Evolutionary conservation across 2,329 filamentous ascomycete species (phyloP).

Genomic region (Pseudogymnoascus sp.): DNA sequence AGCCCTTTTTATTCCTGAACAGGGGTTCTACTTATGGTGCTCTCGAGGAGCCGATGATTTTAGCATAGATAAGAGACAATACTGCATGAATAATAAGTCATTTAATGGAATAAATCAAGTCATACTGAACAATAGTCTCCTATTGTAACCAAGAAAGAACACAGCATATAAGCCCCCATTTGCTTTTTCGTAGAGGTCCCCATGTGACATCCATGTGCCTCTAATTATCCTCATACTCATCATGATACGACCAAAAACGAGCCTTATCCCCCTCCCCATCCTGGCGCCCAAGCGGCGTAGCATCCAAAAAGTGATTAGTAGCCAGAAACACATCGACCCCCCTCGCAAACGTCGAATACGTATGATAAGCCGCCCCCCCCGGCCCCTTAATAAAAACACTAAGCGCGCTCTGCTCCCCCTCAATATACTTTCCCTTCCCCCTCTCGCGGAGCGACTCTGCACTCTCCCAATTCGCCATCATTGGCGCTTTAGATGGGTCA

Average conservation of each 20-base stretch:
- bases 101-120: neutral
- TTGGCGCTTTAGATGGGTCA: conserved; percentile 23
- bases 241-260: conserved; percentile 14
- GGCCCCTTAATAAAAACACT: conserved; percentile 30
- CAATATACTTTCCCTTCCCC: conserved; percentile 19
- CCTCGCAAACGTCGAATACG: conserved; percentile 29
- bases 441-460: neutral
- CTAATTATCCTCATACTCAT: conserved; percentile 13
- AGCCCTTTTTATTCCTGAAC: too few relatives aligned
- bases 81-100: too few relatives aligned
- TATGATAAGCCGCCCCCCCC: conserved; percentile 29
- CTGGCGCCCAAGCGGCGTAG: conserved; percentile 30
- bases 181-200: neutral
- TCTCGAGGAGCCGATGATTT: neutral
- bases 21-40: neutral
- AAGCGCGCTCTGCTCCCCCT: conserved; percentile 30
- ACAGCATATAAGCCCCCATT: neutral
- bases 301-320: conserved; percentile 27
- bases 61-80: neutral
- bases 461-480: conserved; percentile 22
- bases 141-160: neutral
- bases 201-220: neutral
- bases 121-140: neutral
- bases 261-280: conserved; percentile 12
- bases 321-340: conserved; percentile 27